These are phyloP conservation scores for Didymella lethalis DNA, from an alignment of 2,329 filamentous ascomycete species.

Conservation along the genomic window DNA sequence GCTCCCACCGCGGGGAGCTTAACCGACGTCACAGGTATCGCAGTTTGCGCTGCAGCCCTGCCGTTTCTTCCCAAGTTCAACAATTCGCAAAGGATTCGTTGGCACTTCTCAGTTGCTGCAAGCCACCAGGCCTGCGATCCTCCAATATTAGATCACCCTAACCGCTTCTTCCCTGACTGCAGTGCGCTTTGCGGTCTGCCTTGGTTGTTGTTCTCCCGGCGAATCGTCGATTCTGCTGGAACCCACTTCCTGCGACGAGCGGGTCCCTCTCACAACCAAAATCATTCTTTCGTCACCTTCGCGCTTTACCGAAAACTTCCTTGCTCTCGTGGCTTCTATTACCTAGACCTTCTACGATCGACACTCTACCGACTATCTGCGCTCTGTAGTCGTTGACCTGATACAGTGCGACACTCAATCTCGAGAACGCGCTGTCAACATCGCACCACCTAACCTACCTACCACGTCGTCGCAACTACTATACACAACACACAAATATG, in stretches of 20 bases:
- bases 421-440: conserved; percentile 3
- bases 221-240: conserved; percentile 40
- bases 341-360: conserved; percentile 9
- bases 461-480: conserved; percentile 12
- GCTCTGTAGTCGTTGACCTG: conserved; percentile 3
- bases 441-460: conserved; percentile 13
- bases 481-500: conserved; percentile 26
- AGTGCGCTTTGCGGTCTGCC: conserved; percentile 21
- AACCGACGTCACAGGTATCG: conserved; percentile 19
- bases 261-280: conserved; percentile 31
- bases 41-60: conserved; percentile 15
- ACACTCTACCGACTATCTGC: conserved; percentile 5
- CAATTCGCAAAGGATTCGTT: conserved; percentile 16
- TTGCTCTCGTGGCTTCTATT: conserved; percentile 3
- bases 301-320: conserved; percentile 15
- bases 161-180: conserved; percentile 21
- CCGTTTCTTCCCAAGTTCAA: conserved; percentile 11
- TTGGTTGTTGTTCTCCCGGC: conserved; percentile 17
- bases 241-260: conserved; percentile 35
- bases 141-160: conserved; percentile 22
- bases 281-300: conserved; percentile 47
- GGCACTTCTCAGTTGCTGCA: conserved; percentile 19
- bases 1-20: conserved; percentile 17
- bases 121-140: conserved; percentile 25
- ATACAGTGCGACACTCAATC: conserved; percentile 1